Conservation (phyloP, 441 rosid genomes). For the Populus hybrid region DNA sequence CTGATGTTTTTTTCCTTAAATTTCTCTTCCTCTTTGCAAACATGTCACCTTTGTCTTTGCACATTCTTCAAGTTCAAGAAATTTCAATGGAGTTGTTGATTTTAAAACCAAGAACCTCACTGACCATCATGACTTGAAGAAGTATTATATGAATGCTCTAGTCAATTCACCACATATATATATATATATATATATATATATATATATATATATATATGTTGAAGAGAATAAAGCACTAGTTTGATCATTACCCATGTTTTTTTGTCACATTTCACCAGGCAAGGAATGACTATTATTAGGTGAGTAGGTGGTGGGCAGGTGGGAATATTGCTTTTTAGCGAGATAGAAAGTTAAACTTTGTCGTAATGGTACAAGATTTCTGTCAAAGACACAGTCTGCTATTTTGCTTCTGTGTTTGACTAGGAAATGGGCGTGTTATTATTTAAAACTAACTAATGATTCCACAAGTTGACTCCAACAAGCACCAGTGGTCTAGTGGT, state of each 20-base stretch:
- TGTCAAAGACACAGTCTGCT: too few species aligned
- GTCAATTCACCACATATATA: too few species aligned
- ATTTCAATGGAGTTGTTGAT: not conserved
- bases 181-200: too few species aligned
- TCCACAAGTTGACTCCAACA: not conserved
- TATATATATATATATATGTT: too few species aligned
- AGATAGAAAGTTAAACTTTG: not conserved
- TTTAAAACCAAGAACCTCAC: too few species aligned
- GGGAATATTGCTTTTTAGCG: not conserved
- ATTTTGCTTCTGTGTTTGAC: too few species aligned
- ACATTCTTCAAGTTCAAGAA: too few species aligned
- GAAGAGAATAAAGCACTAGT: not conserved
- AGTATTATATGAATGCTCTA: too few species aligned
- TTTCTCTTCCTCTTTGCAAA: not conserved
- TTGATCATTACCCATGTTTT: not conserved
- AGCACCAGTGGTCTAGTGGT: not conserved
- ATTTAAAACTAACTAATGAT: fast-evolving
- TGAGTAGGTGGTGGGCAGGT: not conserved
- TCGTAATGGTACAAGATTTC: too few species aligned
- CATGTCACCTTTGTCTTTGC: not conserved
- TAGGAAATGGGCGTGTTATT: not conserved
- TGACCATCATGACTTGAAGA: too few species aligned
- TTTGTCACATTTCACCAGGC: not conserved
- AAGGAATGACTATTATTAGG: not conserved
- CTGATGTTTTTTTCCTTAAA: not conserved